Evolutionary conservation across 129 eudicot species (phyloP).

Genomic region (Flaveria trinervia): DNA sequence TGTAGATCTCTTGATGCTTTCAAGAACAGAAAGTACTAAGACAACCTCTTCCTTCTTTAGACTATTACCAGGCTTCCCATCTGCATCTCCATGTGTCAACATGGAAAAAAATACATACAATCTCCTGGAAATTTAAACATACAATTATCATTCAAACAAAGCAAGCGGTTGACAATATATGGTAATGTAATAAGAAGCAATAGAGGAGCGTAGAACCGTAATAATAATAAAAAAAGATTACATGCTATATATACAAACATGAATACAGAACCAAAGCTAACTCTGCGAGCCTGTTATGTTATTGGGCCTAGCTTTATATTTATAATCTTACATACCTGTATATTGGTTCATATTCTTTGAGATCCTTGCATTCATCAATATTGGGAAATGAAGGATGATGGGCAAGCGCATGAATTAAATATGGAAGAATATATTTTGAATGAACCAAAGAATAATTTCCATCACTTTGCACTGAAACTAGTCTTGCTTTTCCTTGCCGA

Average conservation of each 20-base stretch:
- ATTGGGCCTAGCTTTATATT: neutral
- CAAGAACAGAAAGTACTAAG: conserved; percentile 55
- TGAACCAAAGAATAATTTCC: conserved; percentile 46
- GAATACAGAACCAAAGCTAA: neutral
- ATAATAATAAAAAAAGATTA: neutral
- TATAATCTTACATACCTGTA: conserved; percentile 60
- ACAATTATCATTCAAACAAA: neutral
- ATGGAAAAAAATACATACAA: conserved; percentile 66
- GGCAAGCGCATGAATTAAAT: conserved; percentile 82
- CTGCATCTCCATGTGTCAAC: conserved; percentile 72
- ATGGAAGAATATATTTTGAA: conserved; percentile 70
- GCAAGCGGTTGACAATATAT: neutral
- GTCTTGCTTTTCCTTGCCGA: conserved; percentile 73
- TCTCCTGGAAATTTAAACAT: conserved; percentile 49
- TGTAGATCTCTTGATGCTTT: conserved; percentile 61
- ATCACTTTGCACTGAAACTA: conserved; percentile 56
- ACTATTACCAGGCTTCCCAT: conserved; percentile 52
- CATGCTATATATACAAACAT: neutral
- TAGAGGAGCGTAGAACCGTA: neutral
- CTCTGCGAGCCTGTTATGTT: neutral
- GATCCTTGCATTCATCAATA: conserved; percentile 82
- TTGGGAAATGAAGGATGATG: conserved; percentile 82
- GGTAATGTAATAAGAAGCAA: neutral
- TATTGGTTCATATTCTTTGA: conserved; percentile 69
- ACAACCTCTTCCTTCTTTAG: conserved; percentile 57